These are phyloP conservation scores for Kingdonia uniflora DNA, from an alignment of 164 flowering plant species.

Conservation along the genomic window DNA sequence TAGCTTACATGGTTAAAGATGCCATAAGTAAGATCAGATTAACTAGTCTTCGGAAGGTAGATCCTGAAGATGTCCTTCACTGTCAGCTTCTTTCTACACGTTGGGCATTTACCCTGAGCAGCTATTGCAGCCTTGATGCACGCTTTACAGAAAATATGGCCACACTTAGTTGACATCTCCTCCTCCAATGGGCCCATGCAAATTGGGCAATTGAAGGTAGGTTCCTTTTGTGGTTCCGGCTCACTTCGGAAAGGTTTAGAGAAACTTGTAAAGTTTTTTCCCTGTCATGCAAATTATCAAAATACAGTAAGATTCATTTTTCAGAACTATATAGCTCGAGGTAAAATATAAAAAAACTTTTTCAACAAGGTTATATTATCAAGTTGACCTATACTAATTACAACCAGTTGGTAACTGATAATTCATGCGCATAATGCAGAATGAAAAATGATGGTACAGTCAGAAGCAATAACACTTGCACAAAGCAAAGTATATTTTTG, in stretches of 20 bases:
- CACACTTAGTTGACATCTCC: constrained; percentile 78
- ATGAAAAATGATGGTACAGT: no score
- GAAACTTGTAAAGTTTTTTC: constrained; percentile 7
- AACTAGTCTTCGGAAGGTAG: constrained; percentile 63
- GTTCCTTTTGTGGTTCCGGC: constrained; percentile 39
- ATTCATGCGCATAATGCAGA: no score
- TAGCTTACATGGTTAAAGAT: no score
- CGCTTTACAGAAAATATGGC: constrained; percentile 85
- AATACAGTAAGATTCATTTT: no score
- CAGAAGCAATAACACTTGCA: no score
- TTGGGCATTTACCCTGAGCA: constrained; percentile 68
- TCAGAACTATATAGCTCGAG: no score
- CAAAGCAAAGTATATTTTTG: no score
- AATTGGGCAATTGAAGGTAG: constrained; percentile 68
- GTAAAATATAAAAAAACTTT: no score
- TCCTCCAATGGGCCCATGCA: constrained; percentile 66
- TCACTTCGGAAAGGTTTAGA: no score
- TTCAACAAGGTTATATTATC: no score
- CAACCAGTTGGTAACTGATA: no score
- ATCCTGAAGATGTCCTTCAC: constrained; percentile 53
- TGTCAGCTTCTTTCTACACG: constrained; percentile 57
- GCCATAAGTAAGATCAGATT: constrained; percentile 8
- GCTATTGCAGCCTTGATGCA: constrained; percentile 66
- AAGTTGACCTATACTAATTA: no score
- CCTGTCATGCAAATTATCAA: constrained; percentile 22